Conservation (phyloP, 1,284 basidiomycete species). For the Moesziomyces sp. region DNA sequence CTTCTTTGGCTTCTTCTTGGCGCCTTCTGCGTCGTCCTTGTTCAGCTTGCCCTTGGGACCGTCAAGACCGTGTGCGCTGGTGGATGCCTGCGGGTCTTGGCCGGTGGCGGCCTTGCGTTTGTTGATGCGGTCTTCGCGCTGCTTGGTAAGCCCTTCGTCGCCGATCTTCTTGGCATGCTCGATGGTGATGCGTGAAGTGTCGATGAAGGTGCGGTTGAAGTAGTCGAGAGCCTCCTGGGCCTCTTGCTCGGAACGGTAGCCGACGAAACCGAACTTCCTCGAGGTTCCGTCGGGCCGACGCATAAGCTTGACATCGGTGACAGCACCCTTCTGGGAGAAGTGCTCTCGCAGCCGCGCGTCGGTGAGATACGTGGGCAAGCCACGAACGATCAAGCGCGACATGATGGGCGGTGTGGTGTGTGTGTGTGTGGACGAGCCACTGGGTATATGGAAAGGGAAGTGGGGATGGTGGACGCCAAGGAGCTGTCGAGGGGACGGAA, state of each 20-base stretch:
- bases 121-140: slow-evolving; percentile 32
- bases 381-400: slow-evolving; percentile 92
- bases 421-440: background rate
- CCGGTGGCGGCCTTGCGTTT: slow-evolving; percentile 22
- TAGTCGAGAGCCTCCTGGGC: slow-evolving; percentile 81
- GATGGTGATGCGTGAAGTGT: slow-evolving; percentile 77
- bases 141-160: slow-evolving; percentile 46
- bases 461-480: slow-evolving; percentile 26
- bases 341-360: slow-evolving; percentile 77
- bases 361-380: slow-evolving; percentile 81
- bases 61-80: slow-evolving; percentile 1
- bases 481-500: slow-evolving; percentile 22
- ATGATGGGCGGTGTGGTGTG: slow-evolving; percentile 22
- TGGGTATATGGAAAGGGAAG: slow-evolving; percentile 24
- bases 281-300: slow-evolving; percentile 81
- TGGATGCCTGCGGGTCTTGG: slow-evolving; percentile 9
- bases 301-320: slow-evolving; percentile 90
- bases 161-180: slow-evolving; percentile 75
- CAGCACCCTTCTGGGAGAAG: slow-evolving; percentile 71
- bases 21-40: slow-evolving; percentile 10
- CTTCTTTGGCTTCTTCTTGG: slow-evolving; percentile 30
- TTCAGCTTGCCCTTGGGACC: slow-evolving; percentile 20
- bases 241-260: slow-evolving; percentile 83
- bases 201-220: slow-evolving; percentile 81
- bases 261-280: slow-evolving; percentile 90